A percentile compares a stretch with the other conserved stretches of the same genome.
phyloP scores from a whole-genome alignment of 1,284 basidiomycete species.

The Sporisorium reilianum region DNA sequence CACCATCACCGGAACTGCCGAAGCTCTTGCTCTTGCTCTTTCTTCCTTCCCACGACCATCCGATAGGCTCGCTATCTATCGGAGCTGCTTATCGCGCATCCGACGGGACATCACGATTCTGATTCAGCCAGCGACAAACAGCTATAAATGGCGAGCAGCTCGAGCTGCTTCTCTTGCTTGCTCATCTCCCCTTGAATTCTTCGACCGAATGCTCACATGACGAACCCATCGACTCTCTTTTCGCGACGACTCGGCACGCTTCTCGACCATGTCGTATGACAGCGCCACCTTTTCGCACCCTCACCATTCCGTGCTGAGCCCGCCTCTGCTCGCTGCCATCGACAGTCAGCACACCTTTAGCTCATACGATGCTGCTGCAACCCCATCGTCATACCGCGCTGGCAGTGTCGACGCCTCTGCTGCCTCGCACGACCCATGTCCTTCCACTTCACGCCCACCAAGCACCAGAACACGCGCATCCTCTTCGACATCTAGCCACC shows the following conservation, averaged over 20 bases:
- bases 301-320: conserved; percentile 39
- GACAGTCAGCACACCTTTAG: conserved; percentile 43
- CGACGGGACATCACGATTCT: not conserved
- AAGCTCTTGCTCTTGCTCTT: conserved; percentile 11
- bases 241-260: conserved; percentile 8
- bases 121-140: not conserved
- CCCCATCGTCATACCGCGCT: conserved; percentile 6
- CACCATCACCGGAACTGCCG: conserved; percentile 4
- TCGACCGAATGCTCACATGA: conserved; percentile 30
- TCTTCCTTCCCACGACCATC: conserved; percentile 5
- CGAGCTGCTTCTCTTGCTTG: no score
- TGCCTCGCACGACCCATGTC: conserved; percentile 4
- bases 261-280: conserved; percentile 38
- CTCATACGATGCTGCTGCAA: conserved; percentile 12
- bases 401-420: not conserved
- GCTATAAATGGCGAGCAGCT: not conserved
- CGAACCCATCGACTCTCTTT: not conserved
- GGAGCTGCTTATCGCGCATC: not conserved
- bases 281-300: conserved; percentile 28
- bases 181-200: no score
- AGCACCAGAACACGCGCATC: conserved; percentile 33
- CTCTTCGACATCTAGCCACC: conserved; percentile 22
- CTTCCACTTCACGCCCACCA: conserved; percentile 8
- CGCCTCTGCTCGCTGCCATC: conserved; percentile 40
- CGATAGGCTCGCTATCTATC: not conserved